Evolutionary conservation across 2,329 filamentous ascomycete genomes (phyloP).

Genomic region (Fusarium anthophilum): DNA sequence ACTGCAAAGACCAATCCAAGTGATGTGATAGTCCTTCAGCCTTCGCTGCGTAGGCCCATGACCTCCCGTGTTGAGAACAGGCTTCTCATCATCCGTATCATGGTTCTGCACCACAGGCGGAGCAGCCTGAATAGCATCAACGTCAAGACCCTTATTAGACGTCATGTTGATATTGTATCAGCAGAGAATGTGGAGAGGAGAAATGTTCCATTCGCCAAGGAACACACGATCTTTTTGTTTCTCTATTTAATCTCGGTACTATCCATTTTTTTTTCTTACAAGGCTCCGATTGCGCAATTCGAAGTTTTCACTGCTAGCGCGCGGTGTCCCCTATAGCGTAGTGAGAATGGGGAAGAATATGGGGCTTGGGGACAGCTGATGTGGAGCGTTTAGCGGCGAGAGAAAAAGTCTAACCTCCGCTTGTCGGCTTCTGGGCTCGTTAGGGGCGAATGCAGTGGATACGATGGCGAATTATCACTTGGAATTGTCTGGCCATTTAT

Average conservation of each 20-base stretch:
- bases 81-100: conserved; percentile 16
- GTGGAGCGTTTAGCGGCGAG: not conserved
- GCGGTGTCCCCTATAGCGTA: conserved; percentile 9
- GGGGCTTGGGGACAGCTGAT: conserved; percentile 3
- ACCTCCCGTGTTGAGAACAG: conserved; percentile 36
- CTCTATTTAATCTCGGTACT: not conserved
- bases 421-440: not conserved
- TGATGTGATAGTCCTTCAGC: conserved; percentile 37
- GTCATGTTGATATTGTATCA: conserved; percentile 17
- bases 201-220: not conserved
- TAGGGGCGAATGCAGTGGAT: not conserved
- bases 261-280: not conserved
- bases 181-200: not conserved
- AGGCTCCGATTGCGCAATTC: conserved; percentile 35
- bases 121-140: conserved; percentile 18
- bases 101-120: not conserved
- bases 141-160: not conserved
- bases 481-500: not conserved
- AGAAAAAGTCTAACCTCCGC: conserved; percentile 6
- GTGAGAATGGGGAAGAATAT: conserved; percentile 19
- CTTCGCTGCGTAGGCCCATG: conserved; percentile 36
- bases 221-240: not conserved
- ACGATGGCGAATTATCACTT: not conserved
- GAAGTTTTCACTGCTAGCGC: conserved; percentile 29
- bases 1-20: conserved; percentile 39